Evolutionary conservation across 768 basidiomycete genomes (phyloP).

Genomic region (Leccinum truebloodii): DNA sequence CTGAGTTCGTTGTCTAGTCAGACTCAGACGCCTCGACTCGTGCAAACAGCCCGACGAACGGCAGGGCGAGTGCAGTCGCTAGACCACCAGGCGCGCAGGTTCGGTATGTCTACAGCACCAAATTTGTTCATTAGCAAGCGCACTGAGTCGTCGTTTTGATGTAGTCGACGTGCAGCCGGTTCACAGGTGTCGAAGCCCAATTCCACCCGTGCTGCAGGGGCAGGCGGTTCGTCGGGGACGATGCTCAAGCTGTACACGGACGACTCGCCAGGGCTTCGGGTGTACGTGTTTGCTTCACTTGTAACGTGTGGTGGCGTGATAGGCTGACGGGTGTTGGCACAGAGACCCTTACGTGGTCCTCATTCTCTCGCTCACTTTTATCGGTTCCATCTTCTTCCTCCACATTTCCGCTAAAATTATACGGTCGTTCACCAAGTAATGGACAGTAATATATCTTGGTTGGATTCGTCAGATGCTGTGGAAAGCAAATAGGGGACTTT

Average conservation of each 20-base stretch:
- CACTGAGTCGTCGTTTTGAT: background rate
- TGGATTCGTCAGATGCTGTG: background rate
- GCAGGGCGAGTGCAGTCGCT: slow-evolving; percentile 51
- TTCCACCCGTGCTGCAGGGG: slow-evolving; percentile 87
- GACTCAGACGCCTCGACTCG: slow-evolving; percentile 70
- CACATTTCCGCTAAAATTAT: slow-evolving; percentile 96
- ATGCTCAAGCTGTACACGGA: slow-evolving; percentile 99
- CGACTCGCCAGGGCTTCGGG: slow-evolving; percentile 94
- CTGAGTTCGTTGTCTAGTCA: slow-evolving; percentile 48
- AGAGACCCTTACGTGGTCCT: slow-evolving; percentile 98
- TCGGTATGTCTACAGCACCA: slow-evolving; percentile 52
- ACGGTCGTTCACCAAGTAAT: slow-evolving; percentile 82
- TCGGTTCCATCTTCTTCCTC: slow-evolving; percentile 98
- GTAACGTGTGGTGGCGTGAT: background rate
- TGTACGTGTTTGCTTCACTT: slow-evolving; percentile 62
- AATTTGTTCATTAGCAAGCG: background rate
- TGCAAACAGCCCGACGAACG: slow-evolving; percentile 41
- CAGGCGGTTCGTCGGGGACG: slow-evolving; percentile 95
- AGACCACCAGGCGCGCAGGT: slow-evolving; percentile 82
- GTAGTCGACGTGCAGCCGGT: slow-evolving; percentile 73
- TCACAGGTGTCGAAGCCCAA: slow-evolving; percentile 73
- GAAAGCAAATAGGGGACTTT: slow-evolving; percentile 5
- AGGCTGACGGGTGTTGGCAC: slow-evolving; percentile 7
- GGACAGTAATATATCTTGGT: slow-evolving; percentile 6
- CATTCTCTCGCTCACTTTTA: slow-evolving; percentile 93